A percentile compares a stretch with the other conserved stretches of the same genome.
Conservation (phyloP, 2,329 filamentous ascomycete genomes). For the Sporothrix brasiliensis region DNA sequence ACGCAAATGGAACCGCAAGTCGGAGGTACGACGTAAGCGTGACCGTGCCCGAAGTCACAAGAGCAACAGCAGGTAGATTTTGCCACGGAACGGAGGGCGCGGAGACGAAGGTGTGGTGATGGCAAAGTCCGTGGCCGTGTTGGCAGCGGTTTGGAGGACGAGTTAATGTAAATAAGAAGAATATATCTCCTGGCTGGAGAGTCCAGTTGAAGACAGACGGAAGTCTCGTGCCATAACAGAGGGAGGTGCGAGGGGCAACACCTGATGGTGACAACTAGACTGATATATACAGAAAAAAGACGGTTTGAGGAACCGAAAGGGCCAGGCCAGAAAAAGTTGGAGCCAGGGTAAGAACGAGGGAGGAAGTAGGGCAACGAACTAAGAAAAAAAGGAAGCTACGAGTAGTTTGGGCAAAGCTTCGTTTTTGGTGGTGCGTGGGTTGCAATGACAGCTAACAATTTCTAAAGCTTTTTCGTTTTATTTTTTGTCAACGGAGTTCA, state of each 20-base stretch:
- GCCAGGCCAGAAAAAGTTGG: constrained; percentile 22
- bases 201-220: constrained; percentile 41
- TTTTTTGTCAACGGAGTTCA: background rate
- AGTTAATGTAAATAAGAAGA: constrained; percentile 29
- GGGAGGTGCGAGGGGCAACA: constrained; percentile 43
- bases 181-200: constrained; percentile 45
- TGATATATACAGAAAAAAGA: constrained; percentile 34
- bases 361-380: constrained; percentile 21
- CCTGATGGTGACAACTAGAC: constrained; percentile 36
- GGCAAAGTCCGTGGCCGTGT: background rate
- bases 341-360: constrained; percentile 23
- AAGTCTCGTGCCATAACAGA: constrained; percentile 50
- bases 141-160: constrained; percentile 5
- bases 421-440: constrained; percentile 26
- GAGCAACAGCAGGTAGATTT: constrained; percentile 15
- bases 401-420: constrained; percentile 35
- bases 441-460: constrained; percentile 22
- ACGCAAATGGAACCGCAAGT: constrained; percentile 6
- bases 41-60: constrained; percentile 21
- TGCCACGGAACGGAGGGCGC: constrained; percentile 11
- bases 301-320: constrained; percentile 26
- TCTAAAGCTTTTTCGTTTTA: constrained; percentile 20
- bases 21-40: constrained; percentile 24
- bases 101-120: constrained; percentile 19
- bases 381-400: constrained; percentile 33